These are phyloP conservation scores for Candida quercuum DNA, from an alignment of 805 yeast species.

Conservation along the genomic window DNA sequence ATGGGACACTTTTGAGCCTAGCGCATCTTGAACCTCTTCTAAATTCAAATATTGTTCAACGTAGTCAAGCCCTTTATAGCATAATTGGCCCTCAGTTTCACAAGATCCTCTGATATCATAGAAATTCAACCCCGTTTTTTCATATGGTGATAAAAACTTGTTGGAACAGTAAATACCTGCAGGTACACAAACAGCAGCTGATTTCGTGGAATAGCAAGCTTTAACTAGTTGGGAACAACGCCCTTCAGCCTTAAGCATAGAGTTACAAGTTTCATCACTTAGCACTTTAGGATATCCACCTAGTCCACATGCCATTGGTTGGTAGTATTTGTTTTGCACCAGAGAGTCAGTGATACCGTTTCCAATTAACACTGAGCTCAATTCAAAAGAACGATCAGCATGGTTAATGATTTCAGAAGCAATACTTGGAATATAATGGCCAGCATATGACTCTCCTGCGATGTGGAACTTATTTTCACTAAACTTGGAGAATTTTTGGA, in stretches of 20 bases:
- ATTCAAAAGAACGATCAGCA: slow-evolving; percentile 51
- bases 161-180: slow-evolving; percentile 78
- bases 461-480: slow-evolving; percentile 57
- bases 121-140: slow-evolving; percentile 74
- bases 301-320: slow-evolving; percentile 91
- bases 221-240: slow-evolving; percentile 60
- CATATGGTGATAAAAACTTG: slow-evolving; percentile 62
- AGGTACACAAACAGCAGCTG: slow-evolving; percentile 75
- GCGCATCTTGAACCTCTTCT: slow-evolving; percentile 62
- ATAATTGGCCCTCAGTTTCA: slow-evolving; percentile 61
- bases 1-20: slow-evolving; percentile 79
- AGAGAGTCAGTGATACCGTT: slow-evolving; percentile 88
- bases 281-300: slow-evolving; percentile 81
- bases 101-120: slow-evolving; percentile 83
- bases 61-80: slow-evolving; percentile 69
- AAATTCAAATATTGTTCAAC: slow-evolving; percentile 71
- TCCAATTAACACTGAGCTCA: slow-evolving; percentile 81
- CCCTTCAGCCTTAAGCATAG: slow-evolving; percentile 56
- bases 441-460: slow-evolving; percentile 83
- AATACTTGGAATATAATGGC: slow-evolving; percentile 74
- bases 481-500: slow-evolving; percentile 76
- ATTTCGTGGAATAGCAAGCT: slow-evolving; percentile 57
- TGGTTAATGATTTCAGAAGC: slow-evolving; percentile 45
- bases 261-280: slow-evolving; percentile 60
- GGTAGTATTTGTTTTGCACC: slow-evolving; percentile 70